These are phyloP conservation scores for Biscutella auriculata DNA, from an alignment of 441 rosid genomes.

Conservation along the genomic window DNA sequence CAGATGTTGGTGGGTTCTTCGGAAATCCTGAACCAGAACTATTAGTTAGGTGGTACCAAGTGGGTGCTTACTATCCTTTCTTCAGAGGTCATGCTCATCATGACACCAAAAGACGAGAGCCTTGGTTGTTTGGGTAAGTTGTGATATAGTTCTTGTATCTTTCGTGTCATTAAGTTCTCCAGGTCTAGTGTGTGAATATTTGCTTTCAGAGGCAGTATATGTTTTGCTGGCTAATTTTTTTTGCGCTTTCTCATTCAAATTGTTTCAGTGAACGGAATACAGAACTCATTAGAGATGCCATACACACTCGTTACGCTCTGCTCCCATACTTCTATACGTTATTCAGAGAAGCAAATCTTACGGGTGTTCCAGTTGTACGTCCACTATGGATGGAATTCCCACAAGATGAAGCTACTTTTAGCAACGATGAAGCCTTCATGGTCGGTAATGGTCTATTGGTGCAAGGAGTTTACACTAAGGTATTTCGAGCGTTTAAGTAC, in stretches of 20 bases:
- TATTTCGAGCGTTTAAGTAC: constrained; percentile 14
- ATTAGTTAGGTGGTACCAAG: constrained; percentile 95
- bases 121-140: constrained; percentile 93
- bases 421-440: constrained; percentile 93
- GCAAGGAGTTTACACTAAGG: constrained; percentile 89
- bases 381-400: constrained; percentile 99
- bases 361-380: constrained; percentile 76
- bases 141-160: background rate
- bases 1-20: constrained; percentile 94
- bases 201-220: too few relatives aligned
- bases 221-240: background rate
- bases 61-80: constrained; percentile 97
- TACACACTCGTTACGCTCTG: constrained; percentile 68
- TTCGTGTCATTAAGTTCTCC: background rate
- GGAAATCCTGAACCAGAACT: constrained; percentile 93
- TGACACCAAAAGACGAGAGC: constrained; percentile 95
- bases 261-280: constrained; percentile 70
- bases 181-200: background rate
- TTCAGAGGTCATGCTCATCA: constrained; percentile 98
- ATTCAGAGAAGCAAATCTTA: constrained; percentile 85
- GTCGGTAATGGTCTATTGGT: constrained; percentile 83
- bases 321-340: constrained; percentile 91
- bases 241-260: background rate
- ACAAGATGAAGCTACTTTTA: constrained; percentile 69
- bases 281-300: constrained; percentile 80